A percentile compares a stretch with the other conserved stretches of the same genome.
Conservation (phyloP, 805 yeast genomes). For the Ogataea henricii region DNA sequence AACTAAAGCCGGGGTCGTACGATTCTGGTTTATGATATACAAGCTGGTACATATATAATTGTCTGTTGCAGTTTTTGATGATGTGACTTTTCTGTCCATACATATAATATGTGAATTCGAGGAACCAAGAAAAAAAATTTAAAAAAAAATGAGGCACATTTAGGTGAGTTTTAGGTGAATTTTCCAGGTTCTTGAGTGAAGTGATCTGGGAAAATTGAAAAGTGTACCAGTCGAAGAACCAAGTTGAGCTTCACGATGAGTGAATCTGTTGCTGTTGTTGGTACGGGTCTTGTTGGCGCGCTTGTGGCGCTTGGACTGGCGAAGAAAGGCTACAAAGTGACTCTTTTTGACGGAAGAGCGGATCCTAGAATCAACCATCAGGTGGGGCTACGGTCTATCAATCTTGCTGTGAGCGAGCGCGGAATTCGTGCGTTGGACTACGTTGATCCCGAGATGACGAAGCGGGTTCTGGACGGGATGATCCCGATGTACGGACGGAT, state of each 20-base stretch:
- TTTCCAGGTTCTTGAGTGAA: too few species aligned
- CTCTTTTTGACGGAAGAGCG: slow-evolving; percentile 66
- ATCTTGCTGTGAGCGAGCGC: slow-evolving; percentile 83
- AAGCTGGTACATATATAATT: neutral
- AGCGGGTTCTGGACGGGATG: slow-evolving; percentile 54
- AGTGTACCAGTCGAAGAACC: neutral
- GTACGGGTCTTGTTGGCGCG: slow-evolving; percentile 91
- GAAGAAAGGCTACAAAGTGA: slow-evolving; percentile 69
- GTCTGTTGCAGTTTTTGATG: neutral
- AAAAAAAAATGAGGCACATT: too few species aligned
- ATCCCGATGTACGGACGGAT: slow-evolving; percentile 90
- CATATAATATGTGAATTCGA: neutral
- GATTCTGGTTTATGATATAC: neutral
- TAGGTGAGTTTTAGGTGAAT: too few species aligned
- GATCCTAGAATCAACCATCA: slow-evolving; percentile 55
- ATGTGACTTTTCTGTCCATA: neutral
- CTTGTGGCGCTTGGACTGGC: slow-evolving; percentile 80
- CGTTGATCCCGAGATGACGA: slow-evolving; percentile 61
- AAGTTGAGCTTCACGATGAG: slow-evolving; percentile 10
- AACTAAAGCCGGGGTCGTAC: slow-evolving; percentile 17
- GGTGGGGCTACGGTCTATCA: slow-evolving; percentile 63
- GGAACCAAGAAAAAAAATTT: neutral
- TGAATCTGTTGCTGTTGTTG: slow-evolving; percentile 61
- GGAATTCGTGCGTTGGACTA: slow-evolving; percentile 71
- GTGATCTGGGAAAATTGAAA: too few species aligned